phyloP scores from a whole-genome alignment of 768 basidiomycete genomes.

The Russula emetica region DNA sequence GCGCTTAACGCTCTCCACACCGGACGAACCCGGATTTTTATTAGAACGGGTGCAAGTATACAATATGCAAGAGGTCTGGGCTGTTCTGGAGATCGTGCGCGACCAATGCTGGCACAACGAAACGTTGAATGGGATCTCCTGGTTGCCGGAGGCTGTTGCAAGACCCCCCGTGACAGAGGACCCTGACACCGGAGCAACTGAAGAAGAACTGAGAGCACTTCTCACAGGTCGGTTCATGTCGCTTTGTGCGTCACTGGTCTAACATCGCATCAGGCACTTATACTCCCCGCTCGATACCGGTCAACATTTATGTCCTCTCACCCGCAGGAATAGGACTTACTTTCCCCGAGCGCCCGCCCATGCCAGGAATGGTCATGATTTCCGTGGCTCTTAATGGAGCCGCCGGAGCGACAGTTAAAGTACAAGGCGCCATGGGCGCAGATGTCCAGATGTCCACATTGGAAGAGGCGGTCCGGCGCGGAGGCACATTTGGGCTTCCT shows the following conservation, averaged over 20 bases:
- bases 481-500: conserved; percentile 63
- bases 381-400: conserved; percentile 57
- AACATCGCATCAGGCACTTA: conserved; percentile 42
- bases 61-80: conserved; percentile 70
- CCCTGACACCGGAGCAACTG: conserved; percentile 38
- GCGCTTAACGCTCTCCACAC: conserved; percentile 58
- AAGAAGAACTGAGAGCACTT: conserved; percentile 59
- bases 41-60: conserved; percentile 68
- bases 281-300: conserved; percentile 60
- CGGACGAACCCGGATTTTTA: conserved; percentile 72
- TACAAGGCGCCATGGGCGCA: conserved; percentile 52
- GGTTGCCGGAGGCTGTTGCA: conserved; percentile 51
- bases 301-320: conserved; percentile 61
- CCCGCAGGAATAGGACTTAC: conserved; percentile 50
- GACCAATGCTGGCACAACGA: conserved; percentile 87
- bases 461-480: conserved; percentile 69
- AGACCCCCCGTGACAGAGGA: conserved; percentile 32
- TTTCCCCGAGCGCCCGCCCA: conserved; percentile 59
- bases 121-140: conserved; percentile 53
- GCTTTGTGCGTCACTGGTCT: not conserved
- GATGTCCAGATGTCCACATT: conserved; percentile 46
- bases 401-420: conserved; percentile 53
- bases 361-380: conserved; percentile 62
- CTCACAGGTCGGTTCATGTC: conserved; percentile 48
- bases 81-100: conserved; percentile 72